Conservation (phyloP, 805 yeast genomes). For the Cyberlindnera xishuangbannaensis region DNA sequence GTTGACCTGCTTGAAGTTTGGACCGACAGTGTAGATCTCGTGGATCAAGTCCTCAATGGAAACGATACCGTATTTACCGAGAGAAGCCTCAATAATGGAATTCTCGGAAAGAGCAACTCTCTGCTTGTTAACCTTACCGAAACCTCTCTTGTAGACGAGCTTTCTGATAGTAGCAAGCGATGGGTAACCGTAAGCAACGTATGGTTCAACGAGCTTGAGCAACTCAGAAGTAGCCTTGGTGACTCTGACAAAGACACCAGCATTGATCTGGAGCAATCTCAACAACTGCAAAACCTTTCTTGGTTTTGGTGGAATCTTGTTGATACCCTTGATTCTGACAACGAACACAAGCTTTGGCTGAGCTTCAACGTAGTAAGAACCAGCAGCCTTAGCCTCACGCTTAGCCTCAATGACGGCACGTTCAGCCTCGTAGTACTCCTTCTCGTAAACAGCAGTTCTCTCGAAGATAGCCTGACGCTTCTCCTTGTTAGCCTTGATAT, state of each 20-base stretch:
- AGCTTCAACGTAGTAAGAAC: conserved; percentile 92
- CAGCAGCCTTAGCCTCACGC: conserved; percentile 91
- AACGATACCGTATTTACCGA: conserved; percentile 89
- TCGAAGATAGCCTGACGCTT: conserved; percentile 72
- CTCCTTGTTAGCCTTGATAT: conserved; percentile 41
- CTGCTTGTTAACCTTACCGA: conserved; percentile 95
- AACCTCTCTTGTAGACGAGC: conserved; percentile 95
- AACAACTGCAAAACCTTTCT: conserved; percentile 95
- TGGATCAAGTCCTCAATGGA: conserved; percentile 92
- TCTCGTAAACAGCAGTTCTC: conserved; percentile 95
- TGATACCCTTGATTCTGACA: conserved; percentile 97
- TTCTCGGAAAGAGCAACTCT: conserved; percentile 88
- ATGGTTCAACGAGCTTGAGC: conserved; percentile 91
- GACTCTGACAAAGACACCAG: conserved; percentile 91
- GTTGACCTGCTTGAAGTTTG: conserved; percentile 98
- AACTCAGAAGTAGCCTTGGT: conserved; percentile 94
- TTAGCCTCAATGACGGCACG: conserved; percentile 80
- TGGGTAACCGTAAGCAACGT: conserved; percentile 98
- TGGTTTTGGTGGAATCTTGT: conserved; percentile 98
- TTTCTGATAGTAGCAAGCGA: conserved; percentile 85
- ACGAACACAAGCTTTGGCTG: conserved; percentile 93
- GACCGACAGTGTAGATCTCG: conserved; percentile 95
- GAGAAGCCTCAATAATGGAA: conserved; percentile 77
- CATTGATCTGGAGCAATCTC: conserved; percentile 89
- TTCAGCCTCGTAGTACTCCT: conserved; percentile 91